phyloP scores from a whole-genome alignment of 2,329 filamentous ascomycete genomes.

The Scopulariopsis brevicaulis region DNA sequence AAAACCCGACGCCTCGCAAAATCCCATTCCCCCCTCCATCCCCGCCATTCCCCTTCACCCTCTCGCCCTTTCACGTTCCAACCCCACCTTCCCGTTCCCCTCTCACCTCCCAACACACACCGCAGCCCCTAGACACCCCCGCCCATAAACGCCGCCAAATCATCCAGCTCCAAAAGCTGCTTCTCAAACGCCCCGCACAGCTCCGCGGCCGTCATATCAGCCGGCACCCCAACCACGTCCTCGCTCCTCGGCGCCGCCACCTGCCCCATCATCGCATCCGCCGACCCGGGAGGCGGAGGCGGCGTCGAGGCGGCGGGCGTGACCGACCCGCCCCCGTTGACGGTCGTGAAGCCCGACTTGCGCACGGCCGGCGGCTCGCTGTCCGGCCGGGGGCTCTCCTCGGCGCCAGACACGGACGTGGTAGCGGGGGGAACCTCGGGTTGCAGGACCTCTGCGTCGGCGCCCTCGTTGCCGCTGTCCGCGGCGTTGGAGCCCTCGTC shows the following conservation, averaged over 20 bases:
- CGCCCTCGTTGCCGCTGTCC: constrained; percentile 43
- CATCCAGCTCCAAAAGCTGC: constrained; percentile 47
- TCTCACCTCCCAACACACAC: no score
- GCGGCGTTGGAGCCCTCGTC: constrained; percentile 43
- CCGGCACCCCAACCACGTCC: constrained; percentile 11
- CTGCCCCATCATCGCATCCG: background rate
- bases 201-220: constrained; percentile 47
- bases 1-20: no score
- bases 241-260: background rate
- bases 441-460: constrained; percentile 28
- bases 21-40: no score
- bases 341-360: constrained; percentile 41
- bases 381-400: constrained; percentile 28
- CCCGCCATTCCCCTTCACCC: no score
- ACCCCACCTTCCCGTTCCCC: background rate
- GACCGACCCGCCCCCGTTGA: constrained; percentile 40
- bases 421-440: constrained; percentile 4
- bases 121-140: constrained; percentile 43
- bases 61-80: no score
- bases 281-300: constrained; percentile 20
- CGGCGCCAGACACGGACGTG: constrained; percentile 18
- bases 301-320: constrained; percentile 34
- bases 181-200: constrained; percentile 48
- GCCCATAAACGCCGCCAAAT: constrained; percentile 51
- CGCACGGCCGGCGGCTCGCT: constrained; percentile 36